Base-by-base conservation (phyloP, 352 stramenopile species). In the Phytophthora sp. region DNA sequence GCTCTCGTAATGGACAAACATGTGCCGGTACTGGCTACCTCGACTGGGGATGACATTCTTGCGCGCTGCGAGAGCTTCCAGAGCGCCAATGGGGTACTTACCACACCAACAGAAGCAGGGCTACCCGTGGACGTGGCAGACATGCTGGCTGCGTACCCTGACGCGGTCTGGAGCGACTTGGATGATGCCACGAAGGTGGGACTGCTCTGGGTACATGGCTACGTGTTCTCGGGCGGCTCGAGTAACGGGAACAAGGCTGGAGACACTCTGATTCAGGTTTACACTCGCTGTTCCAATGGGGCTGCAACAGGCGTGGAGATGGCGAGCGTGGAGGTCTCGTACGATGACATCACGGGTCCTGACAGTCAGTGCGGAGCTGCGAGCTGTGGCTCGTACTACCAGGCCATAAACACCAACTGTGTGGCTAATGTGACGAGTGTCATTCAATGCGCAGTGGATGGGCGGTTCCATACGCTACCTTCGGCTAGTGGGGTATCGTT, bases 131-230 rank as follows among this genome's bases (percentile, higher is more conserved):
- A 76, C 21, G 62, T 78, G 20, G 57, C 60, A 50, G 24, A 30
- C 18, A 73, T 61, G 41, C 59, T 80, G 4, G 39, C 57, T 26
- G 44, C 39, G 27, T 42, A 55, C n/a, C 63, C 64, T 24, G 44
- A 63, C 11, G 7, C 60, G 20, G 15, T 46, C 16, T 88, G 76
- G 76, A 59, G 18, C 35, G 38, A 59, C 7, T 63, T 88, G 47
- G 45, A 74, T 27, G 79, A 88, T 42, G 57, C 50, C 12, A 57
- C 68, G 13, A 82, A 82, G 57, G 65, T 83, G 5, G 77, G 69
- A 13, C 27, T 88, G 20, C 63, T 88, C 4, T 88, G 74, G 74
- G 62, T 57, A 18, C 63, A 88, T 24, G 79, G 76, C 2, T 86
- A 83, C 69, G 76, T 82, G 18, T 65, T 81, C 20, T 57, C 62